phyloP scores from a whole-genome alignment of 2,329 filamentous ascomycete genomes.

The Penicillium sp. region DNA sequence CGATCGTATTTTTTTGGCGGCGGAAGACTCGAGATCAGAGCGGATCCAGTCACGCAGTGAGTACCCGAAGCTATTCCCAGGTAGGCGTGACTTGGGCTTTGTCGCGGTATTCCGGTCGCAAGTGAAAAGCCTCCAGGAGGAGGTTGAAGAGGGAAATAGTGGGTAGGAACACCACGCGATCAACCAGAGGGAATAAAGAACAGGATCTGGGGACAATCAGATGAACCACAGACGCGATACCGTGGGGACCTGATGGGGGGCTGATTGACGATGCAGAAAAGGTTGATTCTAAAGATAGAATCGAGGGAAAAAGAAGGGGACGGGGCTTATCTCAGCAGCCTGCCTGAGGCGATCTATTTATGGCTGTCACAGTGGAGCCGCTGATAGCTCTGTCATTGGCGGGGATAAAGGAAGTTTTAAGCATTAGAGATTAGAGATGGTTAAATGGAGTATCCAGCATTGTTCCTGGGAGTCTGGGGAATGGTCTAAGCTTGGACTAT shows the following conservation, averaged over 20 bases:
- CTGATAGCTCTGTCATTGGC: neutral
- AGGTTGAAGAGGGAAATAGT: neutral
- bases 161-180: neutral
- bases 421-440: neutral
- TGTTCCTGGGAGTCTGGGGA: neutral
- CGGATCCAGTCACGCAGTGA: neutral
- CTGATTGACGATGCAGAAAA: constrained; percentile 26
- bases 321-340: constrained; percentile 8
- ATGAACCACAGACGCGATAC: constrained; percentile 6
- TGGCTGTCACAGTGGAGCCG: neutral
- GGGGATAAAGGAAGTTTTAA: neutral
- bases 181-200: neutral
- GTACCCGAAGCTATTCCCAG: neutral
- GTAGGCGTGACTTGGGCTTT: neutral
- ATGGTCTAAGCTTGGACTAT: neutral
- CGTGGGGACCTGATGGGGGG: constrained; percentile 12
- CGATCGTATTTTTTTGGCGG: neutral
- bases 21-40: neutral
- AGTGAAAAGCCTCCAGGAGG: neutral
- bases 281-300: constrained; percentile 29
- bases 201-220: neutral
- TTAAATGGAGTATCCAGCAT: neutral
- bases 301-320: constrained; percentile 10
- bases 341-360: constrained; percentile 13
- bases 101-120: neutral